Evolutionary conservation across 2,329 filamentous ascomycete genomes (phyloP).

Genomic region (Fusarium goolgardi): DNA sequence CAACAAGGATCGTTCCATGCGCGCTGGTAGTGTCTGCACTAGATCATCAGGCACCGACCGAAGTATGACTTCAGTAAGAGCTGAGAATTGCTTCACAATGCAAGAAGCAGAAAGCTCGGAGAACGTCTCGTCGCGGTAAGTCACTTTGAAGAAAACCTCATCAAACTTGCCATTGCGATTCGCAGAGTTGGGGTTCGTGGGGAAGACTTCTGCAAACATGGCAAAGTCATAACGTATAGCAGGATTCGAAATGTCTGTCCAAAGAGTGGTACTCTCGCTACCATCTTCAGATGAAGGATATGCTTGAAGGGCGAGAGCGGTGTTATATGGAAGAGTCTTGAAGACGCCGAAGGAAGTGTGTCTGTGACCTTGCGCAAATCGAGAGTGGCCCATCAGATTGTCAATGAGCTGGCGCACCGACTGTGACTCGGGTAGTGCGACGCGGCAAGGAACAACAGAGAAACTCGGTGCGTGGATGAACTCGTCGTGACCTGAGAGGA

Average conservation of each 20-base stretch:
- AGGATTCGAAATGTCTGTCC: conserved; percentile 17
- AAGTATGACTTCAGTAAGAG: background rate
- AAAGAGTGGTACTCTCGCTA: background rate
- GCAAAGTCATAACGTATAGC: conserved; percentile 32
- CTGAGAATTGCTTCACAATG: conserved; percentile 15
- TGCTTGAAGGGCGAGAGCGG: conserved; percentile 19
- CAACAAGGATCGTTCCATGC: background rate
- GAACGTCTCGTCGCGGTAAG: conserved; percentile 17
- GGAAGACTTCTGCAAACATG: conserved; percentile 30
- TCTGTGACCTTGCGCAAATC: conserved; percentile 4
- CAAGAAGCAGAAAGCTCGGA: conserved; percentile 5
- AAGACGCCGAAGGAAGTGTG: conserved; percentile 21
- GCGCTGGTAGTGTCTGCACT: conserved; percentile 11
- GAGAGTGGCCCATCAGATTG: background rate
- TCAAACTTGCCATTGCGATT: conserved; percentile 9
- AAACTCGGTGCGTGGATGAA: conserved; percentile 20
- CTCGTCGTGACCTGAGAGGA: conserved; percentile 10
- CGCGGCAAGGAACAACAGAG: conserved; percentile 23
- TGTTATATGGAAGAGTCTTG: conserved; percentile 33
- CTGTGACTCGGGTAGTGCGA: conserved; percentile 7
- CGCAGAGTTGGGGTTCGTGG: background rate
- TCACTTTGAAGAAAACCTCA: conserved; percentile 22
- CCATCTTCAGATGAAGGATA: background rate
- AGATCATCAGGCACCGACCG: background rate
- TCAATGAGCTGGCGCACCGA: background rate